Evolutionary conservation across 768 basidiomycete genomes (phyloP).

Genomic region (Xerocomus brunneocitrinus): DNA sequence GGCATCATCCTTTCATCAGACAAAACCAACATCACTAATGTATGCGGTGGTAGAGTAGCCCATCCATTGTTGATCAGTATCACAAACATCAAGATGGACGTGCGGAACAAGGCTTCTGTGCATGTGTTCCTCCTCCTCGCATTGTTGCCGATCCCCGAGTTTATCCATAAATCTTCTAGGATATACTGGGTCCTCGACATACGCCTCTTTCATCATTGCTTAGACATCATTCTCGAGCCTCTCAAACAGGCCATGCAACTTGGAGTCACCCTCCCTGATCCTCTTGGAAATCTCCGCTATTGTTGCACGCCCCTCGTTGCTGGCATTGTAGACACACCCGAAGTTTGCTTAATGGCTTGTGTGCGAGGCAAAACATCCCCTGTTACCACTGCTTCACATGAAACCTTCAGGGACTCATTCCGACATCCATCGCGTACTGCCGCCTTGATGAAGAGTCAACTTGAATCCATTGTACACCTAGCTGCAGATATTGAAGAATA

Average conservation of each 20-base stretch:
- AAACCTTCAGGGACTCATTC: slow-evolving; percentile 28
- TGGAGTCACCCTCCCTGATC: background rate
- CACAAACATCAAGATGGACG: slow-evolving; percentile 9
- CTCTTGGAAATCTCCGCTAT: background rate
- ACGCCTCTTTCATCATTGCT: background rate
- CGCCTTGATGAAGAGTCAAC: slow-evolving; percentile 20
- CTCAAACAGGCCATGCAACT: background rate
- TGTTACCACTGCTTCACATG: slow-evolving; percentile 28
- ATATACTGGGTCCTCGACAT: background rate
- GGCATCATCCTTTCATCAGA: slow-evolving; percentile 6
- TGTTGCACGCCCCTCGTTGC: background rate
- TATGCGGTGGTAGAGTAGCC: slow-evolving; percentile 9
- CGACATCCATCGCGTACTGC: slow-evolving; percentile 35
- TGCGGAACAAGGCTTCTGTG: background rate
- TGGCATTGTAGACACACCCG: slow-evolving; percentile 27
- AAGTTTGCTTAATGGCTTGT: slow-evolving; percentile 26
- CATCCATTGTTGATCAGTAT: slow-evolving; percentile 12
- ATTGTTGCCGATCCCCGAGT: background rate
- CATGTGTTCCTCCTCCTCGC: background rate
- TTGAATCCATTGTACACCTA: too few relatives aligned
- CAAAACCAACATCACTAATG: slow-evolving; percentile 4
- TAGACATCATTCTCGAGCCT: background rate
- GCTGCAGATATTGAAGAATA: too few relatives aligned
- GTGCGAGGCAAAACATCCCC: slow-evolving; percentile 30
- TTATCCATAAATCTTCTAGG: background rate